These are phyloP conservation scores for Epichloe sylvatica DNA, from an alignment of 2,329 filamentous ascomycete species.

Conservation along the genomic window DNA sequence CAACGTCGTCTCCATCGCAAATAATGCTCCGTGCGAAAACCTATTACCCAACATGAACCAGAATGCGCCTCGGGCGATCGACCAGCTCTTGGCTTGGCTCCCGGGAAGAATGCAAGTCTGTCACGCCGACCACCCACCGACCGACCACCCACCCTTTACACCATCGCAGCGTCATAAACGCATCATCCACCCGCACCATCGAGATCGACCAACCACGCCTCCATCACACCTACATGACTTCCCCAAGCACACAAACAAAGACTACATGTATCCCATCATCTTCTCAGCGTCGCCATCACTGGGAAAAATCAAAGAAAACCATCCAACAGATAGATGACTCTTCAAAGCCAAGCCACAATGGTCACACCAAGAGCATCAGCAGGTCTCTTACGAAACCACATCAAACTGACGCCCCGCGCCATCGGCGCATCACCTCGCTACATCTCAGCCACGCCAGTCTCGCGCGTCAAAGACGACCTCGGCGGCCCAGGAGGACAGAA, in stretches of 20 bases:
- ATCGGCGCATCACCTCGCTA: neutral
- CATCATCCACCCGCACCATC: neutral
- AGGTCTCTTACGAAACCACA: conserved; percentile 1
- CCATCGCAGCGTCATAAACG: conserved; percentile 3
- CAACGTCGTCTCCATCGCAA: too few relatives aligned
- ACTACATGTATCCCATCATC: too few relatives aligned
- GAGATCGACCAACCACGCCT: neutral
- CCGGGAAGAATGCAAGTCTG: neutral
- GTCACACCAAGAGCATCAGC: neutral
- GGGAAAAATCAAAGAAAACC: too few relatives aligned
- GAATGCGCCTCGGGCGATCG: too few relatives aligned
- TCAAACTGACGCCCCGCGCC: conserved; percentile 1
- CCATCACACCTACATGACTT: neutral
- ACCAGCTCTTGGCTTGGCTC: too few relatives aligned
- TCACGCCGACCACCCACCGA: neutral
- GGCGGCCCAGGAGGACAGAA: conserved; percentile 23
- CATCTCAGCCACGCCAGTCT: conserved; percentile 2
- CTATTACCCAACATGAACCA: too few relatives aligned
- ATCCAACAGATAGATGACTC: too few relatives aligned
- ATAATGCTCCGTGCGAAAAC: too few relatives aligned
- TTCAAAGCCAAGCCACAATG: neutral
- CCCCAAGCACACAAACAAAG: neutral
- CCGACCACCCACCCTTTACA: neutral
- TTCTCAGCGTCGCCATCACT: too few relatives aligned
- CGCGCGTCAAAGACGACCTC: conserved; percentile 11